Evolutionary conservation across 305 asterid species (phyloP), one percentile per base, ranked within the genome.

Genomic region (Coffea humblotiana): DNA sequence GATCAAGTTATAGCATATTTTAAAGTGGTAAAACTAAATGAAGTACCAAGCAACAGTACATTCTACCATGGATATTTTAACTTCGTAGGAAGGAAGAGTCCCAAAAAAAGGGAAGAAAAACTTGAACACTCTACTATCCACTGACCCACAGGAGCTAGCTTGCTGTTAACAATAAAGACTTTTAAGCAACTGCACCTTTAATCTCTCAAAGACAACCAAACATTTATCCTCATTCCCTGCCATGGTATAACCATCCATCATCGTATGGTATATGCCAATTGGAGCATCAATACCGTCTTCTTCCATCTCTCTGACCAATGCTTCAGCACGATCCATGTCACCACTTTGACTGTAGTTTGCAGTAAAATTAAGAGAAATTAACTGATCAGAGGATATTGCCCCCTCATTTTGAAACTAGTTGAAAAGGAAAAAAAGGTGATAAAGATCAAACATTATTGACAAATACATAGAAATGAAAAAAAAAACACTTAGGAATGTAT

Each of bases 221-320:
- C 98, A 96, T 86, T 92, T 96, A 49, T 90, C 93, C 80, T 92
- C 97, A 78, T 94, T 85, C 74, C 83, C 88, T 63, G 79, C 85
- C 91, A 89, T 91, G 78, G 97, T 91, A 90, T 96, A 96, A 51
- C 99, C 99, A 86, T 94, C 99, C 97, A 96, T 93, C 99, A 96
- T 94, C 63, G 94, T 94, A 86, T 96, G 99, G 83, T 94, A 94
- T 80, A 96, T 93, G 87, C 90, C 96, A 79, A 94, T 82, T 54
- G 97, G 88, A 81, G 98, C 98, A 88, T 96, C 98, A 79, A 94
- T 92, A 65, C 98, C 98, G 79, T 89, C 89, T 88, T 89, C 97
- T 89, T 96, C 98, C 98, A 96, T 96, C 88, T 96, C 94, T 83
- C 94, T 94, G 52, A 96, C 94, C 92, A 94, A 90, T 71, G 88